A percentile compares a stretch with the other conserved stretches of the same genome.
Evolutionary conservation across 2,329 filamentous ascomycete genomes (phyloP).

Genomic region (Neofusicoccum sp.): DNA sequence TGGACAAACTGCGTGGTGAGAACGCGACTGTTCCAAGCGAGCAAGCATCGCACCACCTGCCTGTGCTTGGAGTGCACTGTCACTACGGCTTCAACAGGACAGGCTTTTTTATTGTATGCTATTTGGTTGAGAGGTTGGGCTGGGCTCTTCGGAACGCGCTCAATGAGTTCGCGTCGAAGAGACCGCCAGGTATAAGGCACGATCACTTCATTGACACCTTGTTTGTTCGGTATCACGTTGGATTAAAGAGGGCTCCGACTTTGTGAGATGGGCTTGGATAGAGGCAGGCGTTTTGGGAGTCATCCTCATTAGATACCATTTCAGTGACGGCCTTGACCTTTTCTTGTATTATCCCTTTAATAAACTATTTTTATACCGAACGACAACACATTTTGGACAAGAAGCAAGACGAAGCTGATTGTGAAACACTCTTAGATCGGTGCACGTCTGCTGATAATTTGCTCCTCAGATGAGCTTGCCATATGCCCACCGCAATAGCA

Average conservation of each 20-base stretch:
- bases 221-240: conserved; percentile 66
- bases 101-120: conserved; percentile 85
- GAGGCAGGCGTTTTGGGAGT: neutral
- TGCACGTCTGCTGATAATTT: no score
- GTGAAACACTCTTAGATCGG: no score
- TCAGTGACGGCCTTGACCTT: neutral
- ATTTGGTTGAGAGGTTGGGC: conserved; percentile 78
- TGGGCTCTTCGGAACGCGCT: conserved; percentile 75
- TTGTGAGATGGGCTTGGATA: conserved; percentile 11
- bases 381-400: neutral
- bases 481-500: no score
- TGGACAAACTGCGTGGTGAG: conserved; percentile 47
- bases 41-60: conserved; percentile 40
- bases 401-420: no score
- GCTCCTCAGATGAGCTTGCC: no score
- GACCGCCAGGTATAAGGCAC: conserved; percentile 84
- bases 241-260: conserved; percentile 22
- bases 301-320: conserved; percentile 2
- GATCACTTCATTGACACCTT: conserved; percentile 83
- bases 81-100: conserved; percentile 96
- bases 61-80: conserved; percentile 78
- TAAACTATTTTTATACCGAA: neutral
- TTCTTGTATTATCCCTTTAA: neutral
- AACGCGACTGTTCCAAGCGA: neutral
- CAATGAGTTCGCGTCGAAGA: conserved; percentile 67